These are phyloP conservation scores for Casuarina cunninghamiana DNA, from an alignment of 306 rosid genomes.

Conservation along the genomic window DNA sequence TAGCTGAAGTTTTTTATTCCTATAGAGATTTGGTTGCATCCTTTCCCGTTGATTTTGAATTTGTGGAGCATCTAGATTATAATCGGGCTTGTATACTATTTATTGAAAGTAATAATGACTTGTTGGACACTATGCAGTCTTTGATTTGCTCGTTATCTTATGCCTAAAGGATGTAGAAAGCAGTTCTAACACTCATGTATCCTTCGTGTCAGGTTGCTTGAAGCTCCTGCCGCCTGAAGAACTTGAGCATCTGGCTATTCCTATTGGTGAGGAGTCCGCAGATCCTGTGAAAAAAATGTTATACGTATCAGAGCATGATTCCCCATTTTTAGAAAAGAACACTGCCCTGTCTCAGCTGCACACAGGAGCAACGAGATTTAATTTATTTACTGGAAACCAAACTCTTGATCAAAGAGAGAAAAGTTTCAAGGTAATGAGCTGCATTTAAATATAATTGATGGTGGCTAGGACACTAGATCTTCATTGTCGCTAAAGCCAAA, in stretches of 20 bases:
- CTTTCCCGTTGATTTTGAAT: neutral
- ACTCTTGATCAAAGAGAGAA: slow-evolving; percentile 65
- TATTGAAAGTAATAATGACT: neutral
- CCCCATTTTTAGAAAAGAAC: slow-evolving; percentile 39
- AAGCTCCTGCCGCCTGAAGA: slow-evolving; percentile 73
- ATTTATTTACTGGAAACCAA: slow-evolving; percentile 89
- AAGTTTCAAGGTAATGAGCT: slow-evolving; percentile 73
- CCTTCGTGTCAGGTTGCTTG: slow-evolving; percentile 72
- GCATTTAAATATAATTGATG: slow-evolving; percentile 24
- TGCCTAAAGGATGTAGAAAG: neutral
- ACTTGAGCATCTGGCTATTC: slow-evolving; percentile 76
- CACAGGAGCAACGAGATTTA: slow-evolving; percentile 52
- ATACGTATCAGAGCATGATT: slow-evolving; percentile 51
- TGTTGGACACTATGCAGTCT: neutral
- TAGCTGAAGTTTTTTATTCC: neutral
- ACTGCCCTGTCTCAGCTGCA: slow-evolving; percentile 40
- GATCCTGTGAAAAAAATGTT: slow-evolving; percentile 46
- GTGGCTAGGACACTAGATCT: slow-evolving; percentile 10
- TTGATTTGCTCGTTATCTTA: neutral
- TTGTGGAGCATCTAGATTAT: neutral
- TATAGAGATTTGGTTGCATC: neutral
- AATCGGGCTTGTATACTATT: neutral
- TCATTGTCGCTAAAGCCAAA: slow-evolving; percentile 12
- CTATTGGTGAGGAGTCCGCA: slow-evolving; percentile 37
- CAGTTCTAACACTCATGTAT: slow-evolving; percentile 15